phyloP scores from a whole-genome alignment of 257 asterid genomes.

The Solanum boliviense region DNA sequence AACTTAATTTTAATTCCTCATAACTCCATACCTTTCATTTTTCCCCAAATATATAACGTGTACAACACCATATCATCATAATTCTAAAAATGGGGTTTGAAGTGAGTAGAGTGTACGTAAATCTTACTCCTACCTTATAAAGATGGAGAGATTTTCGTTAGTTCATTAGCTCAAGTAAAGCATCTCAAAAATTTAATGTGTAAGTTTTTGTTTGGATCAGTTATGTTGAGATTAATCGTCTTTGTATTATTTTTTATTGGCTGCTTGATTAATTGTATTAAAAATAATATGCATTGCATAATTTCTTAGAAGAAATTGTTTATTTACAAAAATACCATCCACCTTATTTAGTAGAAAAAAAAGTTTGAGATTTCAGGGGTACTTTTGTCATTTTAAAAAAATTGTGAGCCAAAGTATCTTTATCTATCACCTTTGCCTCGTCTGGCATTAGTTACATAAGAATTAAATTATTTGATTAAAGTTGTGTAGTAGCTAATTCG shows the following conservation, averaged over 20 bases:
- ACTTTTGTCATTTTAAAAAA: background rate
- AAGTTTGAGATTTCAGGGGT: background rate
- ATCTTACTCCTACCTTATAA: background rate
- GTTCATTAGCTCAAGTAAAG: background rate
- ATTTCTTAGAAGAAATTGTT: too few relatives aligned
- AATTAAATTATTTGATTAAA: fast-evolving
- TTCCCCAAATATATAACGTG: background rate
- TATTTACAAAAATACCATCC: background rate
- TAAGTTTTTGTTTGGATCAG: background rate
- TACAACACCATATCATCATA: background rate
- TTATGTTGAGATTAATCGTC: too few relatives aligned
- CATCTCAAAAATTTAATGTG: background rate
- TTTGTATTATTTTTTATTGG: too few relatives aligned
- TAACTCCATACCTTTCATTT: background rate
- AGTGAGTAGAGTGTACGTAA: background rate
- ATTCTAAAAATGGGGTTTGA: background rate
- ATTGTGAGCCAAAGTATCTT: background rate
- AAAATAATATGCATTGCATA: background rate
- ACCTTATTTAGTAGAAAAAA: background rate
- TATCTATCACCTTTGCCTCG: background rate
- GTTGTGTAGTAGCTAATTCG: background rate
- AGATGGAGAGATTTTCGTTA: fast-evolving
- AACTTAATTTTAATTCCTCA: background rate
- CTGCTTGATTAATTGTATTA: fast-evolving
- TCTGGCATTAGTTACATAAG: background rate